Conservation (phyloP, 768 basidiomycete species). For the Inosperma sp. region DNA sequence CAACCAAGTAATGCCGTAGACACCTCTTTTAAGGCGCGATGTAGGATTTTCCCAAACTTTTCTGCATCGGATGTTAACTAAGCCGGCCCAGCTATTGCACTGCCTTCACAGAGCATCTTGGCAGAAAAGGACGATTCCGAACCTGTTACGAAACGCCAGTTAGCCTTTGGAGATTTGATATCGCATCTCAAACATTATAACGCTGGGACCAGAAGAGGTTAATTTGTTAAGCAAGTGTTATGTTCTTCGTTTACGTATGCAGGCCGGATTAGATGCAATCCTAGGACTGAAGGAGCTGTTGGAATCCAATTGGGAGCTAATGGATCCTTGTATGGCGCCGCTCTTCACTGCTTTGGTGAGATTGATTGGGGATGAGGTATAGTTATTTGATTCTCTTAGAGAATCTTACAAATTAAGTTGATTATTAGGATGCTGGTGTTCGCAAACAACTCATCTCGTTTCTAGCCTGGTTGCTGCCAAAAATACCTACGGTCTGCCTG, state of each 20-base stretch:
- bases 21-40: constrained; percentile 92
- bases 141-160: constrained; percentile 73
- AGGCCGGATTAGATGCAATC: constrained; percentile 55
- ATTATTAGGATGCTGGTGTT: constrained; percentile 67
- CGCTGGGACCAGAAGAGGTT: constrained; percentile 69
- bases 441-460: constrained; percentile 69
- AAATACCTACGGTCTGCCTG: constrained; percentile 49
- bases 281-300: constrained; percentile 69
- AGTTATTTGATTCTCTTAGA: constrained; percentile 14
- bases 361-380: constrained; percentile 78
- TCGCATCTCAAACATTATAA: constrained; percentile 82
- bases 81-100: constrained; percentile 67
- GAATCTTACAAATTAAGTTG: constrained; percentile 8
- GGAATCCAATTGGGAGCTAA: constrained; percentile 51
- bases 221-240: neutral
- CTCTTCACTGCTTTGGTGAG: constrained; percentile 62
- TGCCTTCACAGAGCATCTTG: constrained; percentile 80
- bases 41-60: constrained; percentile 46
- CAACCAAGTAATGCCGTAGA: constrained; percentile 80
- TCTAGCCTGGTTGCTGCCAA: constrained; percentile 67
- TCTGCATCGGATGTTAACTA: constrained; percentile 11
- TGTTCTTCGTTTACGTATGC: neutral
- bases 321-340: constrained; percentile 47
- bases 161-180: constrained; percentile 73
- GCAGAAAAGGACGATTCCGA: constrained; percentile 47